Percentiles rank a stretch among this genome's conserved stretches.
Evolutionary conservation across 2,329 filamentous ascomycete genomes (phyloP).

Genomic region (Clonostachys sp.): DNA sequence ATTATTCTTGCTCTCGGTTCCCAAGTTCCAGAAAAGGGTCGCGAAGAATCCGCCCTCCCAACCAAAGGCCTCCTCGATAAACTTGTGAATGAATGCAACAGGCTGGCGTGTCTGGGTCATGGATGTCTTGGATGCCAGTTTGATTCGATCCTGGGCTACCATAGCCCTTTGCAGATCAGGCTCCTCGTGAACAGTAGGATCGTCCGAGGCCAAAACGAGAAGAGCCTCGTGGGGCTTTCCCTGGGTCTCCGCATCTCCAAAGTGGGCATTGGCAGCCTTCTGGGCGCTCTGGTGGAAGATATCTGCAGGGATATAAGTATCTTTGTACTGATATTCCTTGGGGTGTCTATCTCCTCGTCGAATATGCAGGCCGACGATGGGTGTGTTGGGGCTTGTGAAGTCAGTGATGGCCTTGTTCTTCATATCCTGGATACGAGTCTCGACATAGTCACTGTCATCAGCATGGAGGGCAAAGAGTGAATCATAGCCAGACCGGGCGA

Average conservation of each 20-base stretch:
- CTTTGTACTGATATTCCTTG: conserved; percentile 69
- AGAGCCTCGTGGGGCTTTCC: conserved; percentile 26
- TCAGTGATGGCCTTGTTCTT: conserved; percentile 37
- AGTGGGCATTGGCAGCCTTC: conserved; percentile 34
- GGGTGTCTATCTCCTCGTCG: conserved; percentile 78
- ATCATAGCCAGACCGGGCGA: conserved; percentile 68
- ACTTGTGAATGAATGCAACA: conserved; percentile 5
- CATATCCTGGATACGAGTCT: conserved; percentile 52
- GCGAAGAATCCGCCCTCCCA: conserved; percentile 89
- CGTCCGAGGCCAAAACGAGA: conserved; percentile 71
- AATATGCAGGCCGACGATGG: conserved; percentile 67
- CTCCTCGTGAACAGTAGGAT: conserved; percentile 68
- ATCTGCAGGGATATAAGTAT: conserved; percentile 73
- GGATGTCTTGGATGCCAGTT: conserved; percentile 61
- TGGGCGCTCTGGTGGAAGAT: conserved; percentile 59
- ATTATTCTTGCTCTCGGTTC: conserved; percentile 37
- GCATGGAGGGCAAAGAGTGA: conserved; percentile 66
- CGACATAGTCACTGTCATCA: conserved; percentile 63
- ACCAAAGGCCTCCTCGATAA: conserved; percentile 64
- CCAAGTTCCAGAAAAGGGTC: conserved; percentile 77
- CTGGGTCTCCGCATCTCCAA: conserved; percentile 26
- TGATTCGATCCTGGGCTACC: conserved; percentile 72
- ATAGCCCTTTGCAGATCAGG: conserved; percentile 56
- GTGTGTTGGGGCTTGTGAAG: conserved; percentile 26
- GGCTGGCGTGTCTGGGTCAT: conserved; percentile 34